Base-by-base conservation (phyloP, 192 early-diverging fungal genomes). In the Cetraspora pellucida region DNA sequence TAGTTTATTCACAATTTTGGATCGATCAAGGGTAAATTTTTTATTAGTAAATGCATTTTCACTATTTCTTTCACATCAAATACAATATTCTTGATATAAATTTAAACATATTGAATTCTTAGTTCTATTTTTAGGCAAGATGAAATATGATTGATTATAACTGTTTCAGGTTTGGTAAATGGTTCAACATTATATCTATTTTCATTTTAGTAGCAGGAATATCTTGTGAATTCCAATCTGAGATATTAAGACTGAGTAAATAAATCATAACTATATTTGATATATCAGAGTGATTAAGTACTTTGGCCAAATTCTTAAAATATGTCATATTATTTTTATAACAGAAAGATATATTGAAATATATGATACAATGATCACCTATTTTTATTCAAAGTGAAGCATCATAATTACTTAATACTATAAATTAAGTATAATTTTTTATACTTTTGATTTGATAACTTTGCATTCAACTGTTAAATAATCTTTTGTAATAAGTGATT, bases 391-490 rank as follows among this genome's bases (percentile, higher is more conserved):
- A 28, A 10, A 65, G 28, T 65, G 31, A 28, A 37, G 63, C 8
- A 28, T 65, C 63, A 31, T 65, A 28, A 31, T 65, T 65, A 31
- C 63, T 65, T 65, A 65, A 65, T 31, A 65, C 25, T 19, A 65
- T 31, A 43, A 65, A 65, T 65, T 10, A 27, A 28, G 63, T 14
- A 65, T 65, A 65, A 65, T 65, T 28, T 65, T 65, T 65, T 65
- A 65, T 1, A 31, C 25, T 31, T 65, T 65, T 0, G 63, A 10
- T 31, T 65, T 10, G 27, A 65, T 1, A 5, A 27, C 63, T 65
- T 65, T 65, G 28, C 25, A 14, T 1, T 65, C 31, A 0, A 65
- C n/a, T 31, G 63, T 65, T 65, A 65, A 65, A 10, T 65, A 65
- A 65, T 65, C 28, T 65, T 65, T 28, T 65, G 63, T 37, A 37